These are phyloP conservation scores for Geosmithia morbida DNA, from an alignment of 2,329 filamentous ascomycete species.

Conservation along the genomic window DNA sequence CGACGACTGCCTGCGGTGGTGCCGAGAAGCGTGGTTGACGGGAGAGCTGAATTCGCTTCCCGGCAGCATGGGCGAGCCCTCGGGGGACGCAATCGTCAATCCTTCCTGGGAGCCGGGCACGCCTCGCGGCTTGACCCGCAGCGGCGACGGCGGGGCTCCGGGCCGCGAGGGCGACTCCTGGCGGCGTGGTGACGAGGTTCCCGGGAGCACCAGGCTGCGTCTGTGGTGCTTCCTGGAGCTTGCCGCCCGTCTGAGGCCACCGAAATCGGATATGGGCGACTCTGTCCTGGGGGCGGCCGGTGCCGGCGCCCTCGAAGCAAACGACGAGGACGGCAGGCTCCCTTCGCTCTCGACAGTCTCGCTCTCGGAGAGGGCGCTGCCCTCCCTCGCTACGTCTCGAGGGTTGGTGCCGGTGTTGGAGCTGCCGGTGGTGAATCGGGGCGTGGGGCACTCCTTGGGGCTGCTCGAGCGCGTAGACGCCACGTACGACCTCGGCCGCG, in stretches of 20 bases:
- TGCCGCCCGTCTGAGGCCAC: slow-evolving; percentile 57
- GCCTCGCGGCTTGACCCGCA: slow-evolving; percentile 73
- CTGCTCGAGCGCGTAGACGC: slow-evolving; percentile 79
- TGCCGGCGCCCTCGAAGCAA: slow-evolving; percentile 38
- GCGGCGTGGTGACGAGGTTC: slow-evolving; percentile 63
- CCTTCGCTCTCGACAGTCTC: slow-evolving; percentile 79
- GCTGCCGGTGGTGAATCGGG: slow-evolving; percentile 60
- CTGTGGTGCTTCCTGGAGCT: slow-evolving; percentile 75
- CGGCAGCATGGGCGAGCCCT: slow-evolving; percentile 77
- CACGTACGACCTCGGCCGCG: slow-evolving; percentile 37
- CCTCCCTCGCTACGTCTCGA: slow-evolving; percentile 53
- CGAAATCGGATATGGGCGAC: slow-evolving; percentile 80
- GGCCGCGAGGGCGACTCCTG: slow-evolving; percentile 79
- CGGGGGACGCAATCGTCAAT: slow-evolving; percentile 53
- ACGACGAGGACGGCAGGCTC: slow-evolving; percentile 68
- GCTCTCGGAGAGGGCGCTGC: slow-evolving; percentile 65
- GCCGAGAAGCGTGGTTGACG: slow-evolving; percentile 37
- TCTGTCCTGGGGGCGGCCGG: slow-evolving; percentile 55
- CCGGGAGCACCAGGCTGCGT: slow-evolving; percentile 70
- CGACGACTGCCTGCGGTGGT: slow-evolving; percentile 84
- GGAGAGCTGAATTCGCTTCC: slow-evolving; percentile 72
- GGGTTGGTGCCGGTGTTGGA: slow-evolving; percentile 41
- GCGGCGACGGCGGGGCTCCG: slow-evolving; percentile 63
- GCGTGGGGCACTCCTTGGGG: slow-evolving; percentile 80
- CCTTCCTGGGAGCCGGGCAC: slow-evolving; percentile 45